phyloP scores from a whole-genome alignment of 495 filamentous ascomycete genomes.

The Aspergillus bertholletiae region DNA sequence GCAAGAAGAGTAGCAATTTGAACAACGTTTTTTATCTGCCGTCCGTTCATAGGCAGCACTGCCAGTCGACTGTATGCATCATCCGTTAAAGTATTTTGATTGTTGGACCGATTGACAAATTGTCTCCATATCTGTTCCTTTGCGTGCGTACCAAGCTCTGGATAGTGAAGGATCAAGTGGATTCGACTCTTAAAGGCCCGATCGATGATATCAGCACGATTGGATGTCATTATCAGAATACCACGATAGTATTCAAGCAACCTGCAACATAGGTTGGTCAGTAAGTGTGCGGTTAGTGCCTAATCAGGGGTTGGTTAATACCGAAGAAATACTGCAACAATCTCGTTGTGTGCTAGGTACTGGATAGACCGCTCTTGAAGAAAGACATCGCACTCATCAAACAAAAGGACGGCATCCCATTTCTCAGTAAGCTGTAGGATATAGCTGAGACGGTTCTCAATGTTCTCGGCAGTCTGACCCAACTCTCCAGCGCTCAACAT shows the following conservation, averaged over 20 bases:
- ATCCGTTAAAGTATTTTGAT: too few species aligned
- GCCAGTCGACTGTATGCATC: too few species aligned
- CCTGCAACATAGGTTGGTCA: too few species aligned
- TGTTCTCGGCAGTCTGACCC: background rate
- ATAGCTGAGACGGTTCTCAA: too few species aligned
- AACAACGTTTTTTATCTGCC: slow-evolving; percentile 64
- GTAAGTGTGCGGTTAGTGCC: too few species aligned
- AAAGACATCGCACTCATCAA: slow-evolving; percentile 71
- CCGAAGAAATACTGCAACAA: slow-evolving; percentile 42
- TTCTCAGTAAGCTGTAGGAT: slow-evolving; percentile 4
- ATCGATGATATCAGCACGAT: slow-evolving; percentile 25
- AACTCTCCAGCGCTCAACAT: too few species aligned
- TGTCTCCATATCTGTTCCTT: too few species aligned
- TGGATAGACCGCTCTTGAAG: slow-evolving; percentile 50
- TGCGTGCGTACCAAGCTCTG: too few species aligned
- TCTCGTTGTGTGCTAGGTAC: slow-evolving; percentile 19
- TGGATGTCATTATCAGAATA: slow-evolving; percentile 27
- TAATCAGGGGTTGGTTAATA: too few species aligned
- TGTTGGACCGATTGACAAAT: too few species aligned
- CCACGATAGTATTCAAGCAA: slow-evolving; percentile 51
- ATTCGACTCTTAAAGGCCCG: slow-evolving; percentile 49
- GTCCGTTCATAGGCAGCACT: slow-evolving; percentile 50
- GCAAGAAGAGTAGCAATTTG: slow-evolving; percentile 49
- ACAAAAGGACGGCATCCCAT: slow-evolving; percentile 42
- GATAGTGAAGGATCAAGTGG: slow-evolving; percentile 31